Base-by-base conservation (phyloP, 1,284 basidiomycete species). In the Rhodotorula sp. region DNA sequence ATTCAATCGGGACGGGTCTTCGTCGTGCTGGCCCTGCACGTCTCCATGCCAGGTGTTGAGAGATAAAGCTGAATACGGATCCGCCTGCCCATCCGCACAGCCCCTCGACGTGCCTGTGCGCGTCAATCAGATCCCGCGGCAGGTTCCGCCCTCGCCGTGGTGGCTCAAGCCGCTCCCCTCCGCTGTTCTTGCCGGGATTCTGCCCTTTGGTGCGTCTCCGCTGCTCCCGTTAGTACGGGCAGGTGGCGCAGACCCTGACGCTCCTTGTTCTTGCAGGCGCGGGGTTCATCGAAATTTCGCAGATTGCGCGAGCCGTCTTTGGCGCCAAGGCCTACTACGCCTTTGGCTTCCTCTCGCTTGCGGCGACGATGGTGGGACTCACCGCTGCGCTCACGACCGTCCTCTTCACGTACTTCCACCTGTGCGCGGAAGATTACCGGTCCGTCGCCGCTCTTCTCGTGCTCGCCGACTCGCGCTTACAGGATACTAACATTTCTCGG, bases 401-500 rank as follows among this genome's bases (percentile, higher is more conserved):
- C 74, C 85, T 97, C 14, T 92, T 94, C 82, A 90, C 89, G 2
- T 97, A 99, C 84, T 97, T 97, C 81, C 86, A 90, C 69, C 87
- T 99, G 21, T 98, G 95, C 76, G 91, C 93, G 16, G 96, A 98
- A 81, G 95, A 99, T 79, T 98, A 97, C 82, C 86, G 92, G 89
- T 72, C 14, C 53, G 62, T 42, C 1, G 14, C 9, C 5, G 12
- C 12, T 34, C 34, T n/a, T 53, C 12, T 27, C 52, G 3, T 53
- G 3, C 3, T 49, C n/a, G 34, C 27, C 10, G 23, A 19, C 23
- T 53, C 27, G 7, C 4, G 12, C 50, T n/a, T 45, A 14, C 19
- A 8, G 8, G 8, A 0, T 17, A 0, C 57, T 45, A 7, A 25
- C 41, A 7, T 41, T 3, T 8, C 21, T 23, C 52, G 9, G 16